phyloP scores from a whole-genome alignment of 129 eudicot genomes.

The Heracleum sosnowskyi region DNA sequence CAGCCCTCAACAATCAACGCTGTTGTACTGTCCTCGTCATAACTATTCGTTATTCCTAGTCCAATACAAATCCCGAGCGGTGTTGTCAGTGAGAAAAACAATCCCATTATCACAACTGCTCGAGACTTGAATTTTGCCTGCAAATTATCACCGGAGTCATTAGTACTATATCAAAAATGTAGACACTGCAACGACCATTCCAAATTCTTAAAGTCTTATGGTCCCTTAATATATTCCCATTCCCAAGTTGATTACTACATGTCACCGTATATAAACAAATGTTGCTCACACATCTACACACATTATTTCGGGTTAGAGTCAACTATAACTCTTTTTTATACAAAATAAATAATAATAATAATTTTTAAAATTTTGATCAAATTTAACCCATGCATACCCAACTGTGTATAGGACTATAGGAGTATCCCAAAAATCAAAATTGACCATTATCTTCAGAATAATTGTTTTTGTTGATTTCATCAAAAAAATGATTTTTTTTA shows the following conservation, averaged over 20 bases:
- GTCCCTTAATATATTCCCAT: neutral
- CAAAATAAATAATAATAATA: no score
- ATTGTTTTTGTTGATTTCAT: no score
- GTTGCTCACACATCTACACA: no score
- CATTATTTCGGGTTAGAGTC: no score
- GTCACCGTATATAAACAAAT: neutral
- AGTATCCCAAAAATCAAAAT: no score
- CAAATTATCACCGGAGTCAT: neutral
- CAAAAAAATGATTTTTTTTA: no score
- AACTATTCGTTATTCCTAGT: constrained; percentile 29
- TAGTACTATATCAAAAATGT: neutral
- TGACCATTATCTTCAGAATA: no score
- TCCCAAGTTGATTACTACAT: neutral
- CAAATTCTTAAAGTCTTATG: neutral
- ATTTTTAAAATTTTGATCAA: no score
- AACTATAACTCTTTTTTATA: no score
- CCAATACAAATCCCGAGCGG: constrained; percentile 49
- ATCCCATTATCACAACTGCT: constrained; percentile 24
- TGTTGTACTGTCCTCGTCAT: constrained; percentile 25
- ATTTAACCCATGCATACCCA: no score
- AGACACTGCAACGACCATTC: neutral
- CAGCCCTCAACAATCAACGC: constrained; percentile 41
- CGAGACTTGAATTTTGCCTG: constrained; percentile 42
- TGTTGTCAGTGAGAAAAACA: constrained; percentile 43
- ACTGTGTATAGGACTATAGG: no score